Base-by-base conservation (phyloP, 495 filamentous ascomycete genomes). In the Penicillium coffeae region DNA sequence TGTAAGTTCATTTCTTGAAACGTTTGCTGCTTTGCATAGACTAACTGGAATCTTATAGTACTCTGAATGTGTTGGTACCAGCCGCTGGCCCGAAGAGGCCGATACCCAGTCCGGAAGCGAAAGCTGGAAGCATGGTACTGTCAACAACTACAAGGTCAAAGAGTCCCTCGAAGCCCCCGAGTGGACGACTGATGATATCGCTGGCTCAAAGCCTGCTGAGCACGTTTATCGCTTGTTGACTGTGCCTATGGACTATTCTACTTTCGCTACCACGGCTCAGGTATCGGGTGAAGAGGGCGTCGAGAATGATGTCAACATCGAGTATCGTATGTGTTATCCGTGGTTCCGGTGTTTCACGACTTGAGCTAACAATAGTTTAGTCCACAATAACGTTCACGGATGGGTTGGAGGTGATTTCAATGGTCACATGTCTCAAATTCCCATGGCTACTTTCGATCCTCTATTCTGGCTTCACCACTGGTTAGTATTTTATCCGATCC, bases 391-490 rank as follows among this genome's bases (percentile, higher is more conserved):
- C n/a, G 54, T 75, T n/a, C 73, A 77, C 51, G 59, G 52, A n/a
- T 50, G 49, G 44, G 54, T 69, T 33, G 72, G 71, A 3, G 69
- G 60, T 3, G 49, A 49, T 14, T n/a, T 38, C 13, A 45, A 46
- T 25, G 73, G 73, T 2, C 72, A 75, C 38, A 75, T 77, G 72
- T 41, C 58, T 14, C 55, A 65, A 8, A 55, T 75, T 7, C 55
- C 58, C 1, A 61, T 66, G 9, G 63, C 73, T 0, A 62, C 60
- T 0, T 76, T 74, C 39, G 72, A 74, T 52, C 73, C 73, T 3
- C 65, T 68, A 10, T 76, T 76, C 58, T 76, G 61, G 53, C 52
- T 69, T 8, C 59, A 66, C 15, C 64, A 70, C 25, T 62, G 56
- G 65, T 66, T 38, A 42, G 47, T 50, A 37, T 37, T 8, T 19